A percentile compares a stretch with the other conserved stretches of the same genome.
Evolutionary conservation across 2,329 filamentous ascomycete genomes (phyloP).

Genomic region (Colletotrichum noveboracense): DNA sequence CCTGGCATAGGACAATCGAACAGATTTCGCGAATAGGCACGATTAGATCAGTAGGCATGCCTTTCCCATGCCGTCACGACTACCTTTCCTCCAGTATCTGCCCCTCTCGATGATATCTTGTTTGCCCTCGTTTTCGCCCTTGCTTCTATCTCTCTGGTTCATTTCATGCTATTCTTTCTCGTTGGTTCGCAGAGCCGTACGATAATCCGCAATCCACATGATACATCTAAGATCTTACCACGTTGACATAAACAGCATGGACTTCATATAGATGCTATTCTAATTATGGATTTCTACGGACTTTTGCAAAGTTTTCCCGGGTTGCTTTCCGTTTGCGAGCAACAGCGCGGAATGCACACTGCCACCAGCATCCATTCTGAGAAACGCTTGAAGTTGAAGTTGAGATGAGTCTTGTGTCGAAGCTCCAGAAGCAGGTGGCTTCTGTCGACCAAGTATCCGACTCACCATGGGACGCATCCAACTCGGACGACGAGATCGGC

Average conservation of each 20-base stretch:
- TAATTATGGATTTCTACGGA: not conserved
- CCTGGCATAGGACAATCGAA: not conserved
- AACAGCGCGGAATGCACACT: not conserved
- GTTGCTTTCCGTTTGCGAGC: too few species aligned
- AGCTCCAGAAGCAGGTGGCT: not conserved
- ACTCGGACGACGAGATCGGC: not conserved
- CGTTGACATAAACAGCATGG: rapidly evolving
- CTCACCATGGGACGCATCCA: not conserved
- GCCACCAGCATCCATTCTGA: not conserved
- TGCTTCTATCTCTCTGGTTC: not conserved
- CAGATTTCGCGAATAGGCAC: not conserved
- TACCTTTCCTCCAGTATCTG: not conserved
- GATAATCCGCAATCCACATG: rapidly evolving
- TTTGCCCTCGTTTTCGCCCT: rapidly evolving
- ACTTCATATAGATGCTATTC: not conserved
- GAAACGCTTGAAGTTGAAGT: not conserved
- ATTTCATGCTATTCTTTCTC: not conserved
- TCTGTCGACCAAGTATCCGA: not conserved
- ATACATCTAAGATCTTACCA: rapidly evolving
- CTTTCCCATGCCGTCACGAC: not conserved
- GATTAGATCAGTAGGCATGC: not conserved
- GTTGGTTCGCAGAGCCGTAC: not conserved
- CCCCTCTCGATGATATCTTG: rapidly evolving
- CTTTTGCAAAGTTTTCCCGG: not conserved
- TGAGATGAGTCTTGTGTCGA: not conserved